Percentiles rank a stretch among this genome's conserved stretches.
These are phyloP conservation scores for Batrachochytrium dendrobatidis DNA, from an alignment of 371 early-diverging fungal genomes.

Conservation along the genomic window DNA sequence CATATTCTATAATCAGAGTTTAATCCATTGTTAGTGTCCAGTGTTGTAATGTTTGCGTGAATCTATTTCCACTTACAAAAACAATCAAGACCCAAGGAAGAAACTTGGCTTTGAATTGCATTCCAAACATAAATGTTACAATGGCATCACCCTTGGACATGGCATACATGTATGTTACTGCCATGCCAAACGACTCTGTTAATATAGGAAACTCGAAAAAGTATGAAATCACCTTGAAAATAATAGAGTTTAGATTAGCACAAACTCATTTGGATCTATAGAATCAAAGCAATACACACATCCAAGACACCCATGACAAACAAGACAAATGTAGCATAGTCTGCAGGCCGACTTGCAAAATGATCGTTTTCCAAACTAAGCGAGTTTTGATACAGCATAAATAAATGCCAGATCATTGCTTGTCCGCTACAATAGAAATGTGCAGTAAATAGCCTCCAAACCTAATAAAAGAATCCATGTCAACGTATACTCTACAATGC, in stretches of 20 bases:
- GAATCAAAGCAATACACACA: conserved; percentile 11
- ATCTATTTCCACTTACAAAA: conserved; percentile 18
- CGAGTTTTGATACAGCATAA: conserved; percentile 63
- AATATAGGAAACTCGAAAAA: conserved; percentile 19
- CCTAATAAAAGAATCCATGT: too few relatives aligned
- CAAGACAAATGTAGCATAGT: conserved; percentile 66
- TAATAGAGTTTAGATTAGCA: neutral
- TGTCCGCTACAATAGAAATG: conserved; percentile 35
- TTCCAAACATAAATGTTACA: conserved; percentile 74
- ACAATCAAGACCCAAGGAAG: conserved; percentile 61
- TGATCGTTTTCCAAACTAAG: conserved; percentile 56
- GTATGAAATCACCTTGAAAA: neutral
- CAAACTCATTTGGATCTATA: neutral
- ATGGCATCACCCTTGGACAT: conserved; percentile 51
- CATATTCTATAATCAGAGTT: conserved; percentile 13
- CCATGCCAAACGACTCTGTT: conserved; percentile 50
- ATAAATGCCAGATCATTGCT: neutral
- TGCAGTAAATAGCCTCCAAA: conserved; percentile 56
- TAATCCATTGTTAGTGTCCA: neutral
- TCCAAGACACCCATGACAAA: conserved; percentile 37
- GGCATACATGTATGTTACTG: conserved; percentile 69
- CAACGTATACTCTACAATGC: neutral
- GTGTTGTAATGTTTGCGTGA: neutral
- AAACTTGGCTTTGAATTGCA: conserved; percentile 65
- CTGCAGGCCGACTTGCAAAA: conserved; percentile 64